A percentile compares a stretch with the other conserved stretches of the same genome.
phyloP scores from a whole-genome alignment of 108 stramenopile genomes.

The Skeletonema tropicum region DNA sequence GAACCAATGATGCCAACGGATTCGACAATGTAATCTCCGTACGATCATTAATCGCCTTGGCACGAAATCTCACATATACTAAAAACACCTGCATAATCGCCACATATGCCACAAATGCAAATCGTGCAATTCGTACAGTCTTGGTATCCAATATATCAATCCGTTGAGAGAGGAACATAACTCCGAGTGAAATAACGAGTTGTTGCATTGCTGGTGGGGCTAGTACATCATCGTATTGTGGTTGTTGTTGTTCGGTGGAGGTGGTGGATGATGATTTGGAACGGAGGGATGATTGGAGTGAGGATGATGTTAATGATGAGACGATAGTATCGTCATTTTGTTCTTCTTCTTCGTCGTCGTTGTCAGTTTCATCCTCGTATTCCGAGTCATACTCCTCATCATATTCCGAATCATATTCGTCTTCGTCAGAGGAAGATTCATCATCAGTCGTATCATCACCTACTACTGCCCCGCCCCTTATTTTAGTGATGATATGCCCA shows the following conservation, averaged over 20 bases:
- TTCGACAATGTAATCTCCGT: conserved; percentile 62
- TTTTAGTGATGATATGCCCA: not conserved
- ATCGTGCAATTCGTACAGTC: conserved; percentile 56
- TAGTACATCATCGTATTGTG: conserved; percentile 34
- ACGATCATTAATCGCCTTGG: conserved; percentile 67
- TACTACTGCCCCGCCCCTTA: not conserved
- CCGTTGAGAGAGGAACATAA: conserved; percentile 61
- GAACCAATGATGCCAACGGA: conserved; percentile 46
- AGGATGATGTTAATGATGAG: not conserved
- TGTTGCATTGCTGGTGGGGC: conserved; percentile 50
- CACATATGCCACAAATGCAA: conserved; percentile 63
- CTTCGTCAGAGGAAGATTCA: not conserved
- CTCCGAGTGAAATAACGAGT: conserved; percentile 47
- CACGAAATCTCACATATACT: conserved; percentile 59
- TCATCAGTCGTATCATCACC: not conserved
- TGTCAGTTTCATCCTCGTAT: conserved; percentile 5
- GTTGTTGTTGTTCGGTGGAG: not conserved
- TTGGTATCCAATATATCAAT: conserved; percentile 59
- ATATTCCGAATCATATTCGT: not conserved
- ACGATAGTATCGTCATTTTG: not conserved
- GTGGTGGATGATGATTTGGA: conserved; percentile 15
- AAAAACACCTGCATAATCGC: conserved; percentile 67
- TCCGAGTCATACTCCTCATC: conserved; percentile 20
- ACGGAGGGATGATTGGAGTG: conserved; percentile 27
- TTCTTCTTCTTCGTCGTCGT: conserved; percentile 19